Conservation (phyloP, 306 rosid species). For the Malus domestica region DNA sequence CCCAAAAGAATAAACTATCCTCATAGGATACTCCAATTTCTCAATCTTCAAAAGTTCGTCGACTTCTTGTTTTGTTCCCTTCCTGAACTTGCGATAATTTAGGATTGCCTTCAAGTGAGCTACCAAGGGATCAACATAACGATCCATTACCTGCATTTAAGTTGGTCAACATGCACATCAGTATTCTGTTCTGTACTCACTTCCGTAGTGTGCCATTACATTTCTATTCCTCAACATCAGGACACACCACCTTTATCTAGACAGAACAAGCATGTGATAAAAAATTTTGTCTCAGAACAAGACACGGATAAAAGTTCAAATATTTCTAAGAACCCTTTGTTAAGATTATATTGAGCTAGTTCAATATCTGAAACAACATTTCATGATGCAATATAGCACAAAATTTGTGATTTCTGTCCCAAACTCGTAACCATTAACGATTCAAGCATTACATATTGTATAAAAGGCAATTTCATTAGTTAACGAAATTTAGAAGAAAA, state of each 20-base stretch:
- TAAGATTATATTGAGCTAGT: not conserved
- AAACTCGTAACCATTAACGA: not conserved
- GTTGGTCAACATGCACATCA: not conserved
- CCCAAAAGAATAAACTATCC: constrained; percentile 88
- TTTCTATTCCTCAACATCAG: not conserved
- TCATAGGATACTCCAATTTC: constrained; percentile 71
- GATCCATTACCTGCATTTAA: constrained; percentile 78
- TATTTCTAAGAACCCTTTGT: not conserved
- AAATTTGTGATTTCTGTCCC: not conserved
- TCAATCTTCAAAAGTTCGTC: constrained; percentile 80
- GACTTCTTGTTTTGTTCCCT: constrained; percentile 82
- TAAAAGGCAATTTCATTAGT: not conserved
- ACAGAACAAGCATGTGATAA: not conserved
- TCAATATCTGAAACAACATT: not conserved
- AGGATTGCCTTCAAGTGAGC: constrained; percentile 76
- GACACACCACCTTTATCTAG: not conserved
- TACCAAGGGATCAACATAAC: constrained; percentile 95
- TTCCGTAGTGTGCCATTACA: not conserved
- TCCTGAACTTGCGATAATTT: constrained; percentile 79
- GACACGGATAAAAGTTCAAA: not conserved
- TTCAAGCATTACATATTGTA: not conserved
- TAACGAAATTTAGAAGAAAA: not conserved
- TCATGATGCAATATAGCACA: not conserved
- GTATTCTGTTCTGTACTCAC: not conserved
- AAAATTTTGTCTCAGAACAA: not conserved